Conservation (phyloP, 2,329 filamentous ascomycete species). For the Exophiala aquamarina region DNA sequence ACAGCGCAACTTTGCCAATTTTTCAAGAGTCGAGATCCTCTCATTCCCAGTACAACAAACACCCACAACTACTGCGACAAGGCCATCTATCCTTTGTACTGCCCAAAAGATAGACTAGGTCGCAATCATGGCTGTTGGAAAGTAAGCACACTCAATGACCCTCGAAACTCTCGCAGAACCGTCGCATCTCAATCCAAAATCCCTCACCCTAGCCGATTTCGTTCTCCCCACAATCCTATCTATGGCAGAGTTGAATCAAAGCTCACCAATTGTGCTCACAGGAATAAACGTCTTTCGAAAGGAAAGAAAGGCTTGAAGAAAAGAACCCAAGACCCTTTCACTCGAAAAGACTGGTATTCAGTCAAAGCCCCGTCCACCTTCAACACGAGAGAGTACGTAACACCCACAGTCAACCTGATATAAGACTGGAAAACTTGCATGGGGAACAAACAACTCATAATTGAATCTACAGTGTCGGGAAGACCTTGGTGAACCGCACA, state of each 20-base stretch:
- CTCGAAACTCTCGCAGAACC: conserved; percentile 6
- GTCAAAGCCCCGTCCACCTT: conserved; percentile 98
- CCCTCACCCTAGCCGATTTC: too few species aligned
- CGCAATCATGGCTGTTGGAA: conserved; percentile 75
- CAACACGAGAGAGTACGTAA: conserved; percentile 88
- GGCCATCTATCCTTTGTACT: conserved; percentile 4
- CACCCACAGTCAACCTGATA: conserved; percentile 3
- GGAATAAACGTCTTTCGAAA: conserved; percentile 99
- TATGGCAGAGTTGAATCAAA: too few species aligned
- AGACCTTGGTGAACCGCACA: conserved; percentile 98
- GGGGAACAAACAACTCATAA: background rate
- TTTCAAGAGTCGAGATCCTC: background rate
- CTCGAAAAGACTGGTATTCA: conserved; percentile 98
- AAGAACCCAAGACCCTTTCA: conserved; percentile 96
- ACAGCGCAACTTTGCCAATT: conserved; percentile 1
- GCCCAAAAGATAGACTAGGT: conserved; percentile 11
- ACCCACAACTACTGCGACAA: conserved; percentile 11
- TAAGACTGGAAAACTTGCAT: conserved; percentile 16
- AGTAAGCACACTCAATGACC: conserved; percentile 49
- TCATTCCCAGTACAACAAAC: background rate
- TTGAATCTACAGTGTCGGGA: conserved; percentile 77
- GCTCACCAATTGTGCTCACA: conserved; percentile 35
- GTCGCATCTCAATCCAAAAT: too few species aligned
- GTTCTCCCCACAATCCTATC: too few species aligned
- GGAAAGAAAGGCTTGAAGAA: conserved; percentile 99